Percentiles rank a stretch among this genome's conserved stretches.
phyloP scores from a whole-genome alignment of 768 basidiomycete genomes.

The Gymnopilus junonius region DNA sequence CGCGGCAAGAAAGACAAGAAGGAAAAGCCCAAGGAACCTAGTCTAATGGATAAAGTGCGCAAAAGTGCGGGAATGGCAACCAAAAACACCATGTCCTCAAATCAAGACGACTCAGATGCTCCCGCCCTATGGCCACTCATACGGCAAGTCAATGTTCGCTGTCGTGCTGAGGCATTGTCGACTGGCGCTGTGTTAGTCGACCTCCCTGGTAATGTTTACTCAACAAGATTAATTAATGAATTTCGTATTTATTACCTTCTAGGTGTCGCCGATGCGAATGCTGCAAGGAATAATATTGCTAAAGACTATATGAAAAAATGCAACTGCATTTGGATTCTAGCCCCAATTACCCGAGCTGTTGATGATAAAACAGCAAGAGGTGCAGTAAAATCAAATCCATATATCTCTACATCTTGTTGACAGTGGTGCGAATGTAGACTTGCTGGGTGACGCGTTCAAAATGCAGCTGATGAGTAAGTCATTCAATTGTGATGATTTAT shows the following conservation, averaged over 20 bases:
- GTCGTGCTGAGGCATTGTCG: conserved; percentile 51
- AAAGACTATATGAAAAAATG: conserved; percentile 72
- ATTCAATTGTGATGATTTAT: neutral
- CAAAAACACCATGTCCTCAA: conserved; percentile 13
- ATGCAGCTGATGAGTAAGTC: conserved; percentile 62
- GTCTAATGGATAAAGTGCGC: conserved; percentile 37
- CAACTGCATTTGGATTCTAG: conserved; percentile 68
- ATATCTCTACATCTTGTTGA: neutral
- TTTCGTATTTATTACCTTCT: neutral
- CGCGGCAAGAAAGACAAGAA: conserved; percentile 50
- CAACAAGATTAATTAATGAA: neutral
- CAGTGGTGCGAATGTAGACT: conserved; percentile 35
- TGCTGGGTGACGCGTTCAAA: conserved; percentile 69
- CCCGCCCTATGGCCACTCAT: conserved; percentile 68
- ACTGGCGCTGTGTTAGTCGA: conserved; percentile 70
- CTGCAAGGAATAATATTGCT: conserved; percentile 63
- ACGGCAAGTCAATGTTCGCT: conserved; percentile 63
- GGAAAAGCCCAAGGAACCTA: conserved; percentile 40
- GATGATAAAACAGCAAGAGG: conserved; percentile 69
- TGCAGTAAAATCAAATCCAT: conserved; percentile 11
- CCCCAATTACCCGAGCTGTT: conserved; percentile 65
- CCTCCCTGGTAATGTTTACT: conserved; percentile 50
- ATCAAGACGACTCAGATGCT: conserved; percentile 22
- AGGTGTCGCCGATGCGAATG: conserved; percentile 69
- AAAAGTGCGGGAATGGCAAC: conserved; percentile 23